Evolutionary conservation across 2,329 filamentous ascomycete genomes (phyloP).

Genomic region (Paecilomyces dactylethromorphus): DNA sequence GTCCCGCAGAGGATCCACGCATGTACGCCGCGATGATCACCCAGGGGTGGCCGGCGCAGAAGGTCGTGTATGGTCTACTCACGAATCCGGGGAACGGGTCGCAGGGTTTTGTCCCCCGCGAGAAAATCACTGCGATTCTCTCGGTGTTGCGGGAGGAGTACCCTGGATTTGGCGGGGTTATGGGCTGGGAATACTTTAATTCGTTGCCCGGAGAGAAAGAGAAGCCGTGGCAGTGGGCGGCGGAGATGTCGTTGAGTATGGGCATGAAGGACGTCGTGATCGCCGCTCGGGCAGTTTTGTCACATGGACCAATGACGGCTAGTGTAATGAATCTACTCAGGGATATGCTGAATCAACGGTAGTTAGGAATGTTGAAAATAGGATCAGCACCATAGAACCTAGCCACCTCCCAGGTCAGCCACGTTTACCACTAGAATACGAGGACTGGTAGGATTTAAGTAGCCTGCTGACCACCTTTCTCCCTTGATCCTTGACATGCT

Average conservation of each 20-base stretch:
- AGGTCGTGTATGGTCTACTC: conserved; percentile 73
- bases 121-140: conserved; percentile 52
- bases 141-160: conserved; percentile 53
- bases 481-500: no score
- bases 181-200: conserved; percentile 97
- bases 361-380: conserved; percentile 2
- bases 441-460: no score
- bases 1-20: conserved; percentile 50
- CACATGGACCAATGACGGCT: conserved; percentile 20
- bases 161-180: conserved; percentile 72
- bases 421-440: no score
- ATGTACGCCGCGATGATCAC: conserved; percentile 38
- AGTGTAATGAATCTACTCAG: conserved; percentile 23
- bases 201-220: conserved; percentile 57
- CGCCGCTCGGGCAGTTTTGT: conserved; percentile 23
- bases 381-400: no score
- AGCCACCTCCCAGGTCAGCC: no score
- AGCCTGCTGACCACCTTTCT: no score
- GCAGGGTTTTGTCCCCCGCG: conserved; percentile 56
- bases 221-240: conserved; percentile 73
- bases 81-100: conserved; percentile 70
- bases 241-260: conserved; percentile 53
- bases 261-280: conserved; percentile 34
- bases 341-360: conserved; percentile 21
- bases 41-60: conserved; percentile 63